Conservation (phyloP, 495 filamentous ascomycete genomes). For the Xylaria bambusicola region DNA sequence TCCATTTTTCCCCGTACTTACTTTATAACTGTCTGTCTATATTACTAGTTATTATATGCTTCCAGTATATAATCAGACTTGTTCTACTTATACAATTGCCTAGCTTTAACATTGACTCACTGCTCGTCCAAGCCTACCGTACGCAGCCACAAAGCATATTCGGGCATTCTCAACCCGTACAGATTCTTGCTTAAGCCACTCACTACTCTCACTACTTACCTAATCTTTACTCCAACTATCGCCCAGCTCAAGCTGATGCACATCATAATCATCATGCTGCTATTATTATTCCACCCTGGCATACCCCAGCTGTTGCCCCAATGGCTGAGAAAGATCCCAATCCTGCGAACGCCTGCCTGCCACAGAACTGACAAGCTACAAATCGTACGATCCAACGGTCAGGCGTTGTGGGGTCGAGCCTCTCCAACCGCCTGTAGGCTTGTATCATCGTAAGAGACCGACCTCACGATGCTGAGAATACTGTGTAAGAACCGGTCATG, state of each 20-base stretch:
- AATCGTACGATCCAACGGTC: constrained; percentile 14
- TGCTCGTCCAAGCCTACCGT: no score
- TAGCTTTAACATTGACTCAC: no score
- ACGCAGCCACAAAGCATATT: no score
- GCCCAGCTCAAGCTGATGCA: not conserved
- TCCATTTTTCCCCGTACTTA: no score
- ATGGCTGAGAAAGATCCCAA: not conserved
- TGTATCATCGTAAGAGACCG: not conserved
- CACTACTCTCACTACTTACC: not conserved
- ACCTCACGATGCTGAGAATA: not conserved
- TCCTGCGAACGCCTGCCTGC: not conserved
- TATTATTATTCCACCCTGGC: constrained; percentile 1
- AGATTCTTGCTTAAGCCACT: no score
- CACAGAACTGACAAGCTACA: not conserved
- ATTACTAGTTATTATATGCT: no score
- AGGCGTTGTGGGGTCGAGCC: not conserved
- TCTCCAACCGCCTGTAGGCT: not conserved
- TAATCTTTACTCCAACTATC: not conserved
- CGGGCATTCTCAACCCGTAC: no score
- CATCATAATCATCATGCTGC: not conserved
- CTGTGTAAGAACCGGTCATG: not conserved
- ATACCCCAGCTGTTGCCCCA: not conserved
- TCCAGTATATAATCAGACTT: no score
- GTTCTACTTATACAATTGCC: no score
- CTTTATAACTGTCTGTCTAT: no score